Evolutionary conservation across 2,329 filamentous ascomycete genomes (phyloP).

Genomic region (Colletotrichum sp.): DNA sequence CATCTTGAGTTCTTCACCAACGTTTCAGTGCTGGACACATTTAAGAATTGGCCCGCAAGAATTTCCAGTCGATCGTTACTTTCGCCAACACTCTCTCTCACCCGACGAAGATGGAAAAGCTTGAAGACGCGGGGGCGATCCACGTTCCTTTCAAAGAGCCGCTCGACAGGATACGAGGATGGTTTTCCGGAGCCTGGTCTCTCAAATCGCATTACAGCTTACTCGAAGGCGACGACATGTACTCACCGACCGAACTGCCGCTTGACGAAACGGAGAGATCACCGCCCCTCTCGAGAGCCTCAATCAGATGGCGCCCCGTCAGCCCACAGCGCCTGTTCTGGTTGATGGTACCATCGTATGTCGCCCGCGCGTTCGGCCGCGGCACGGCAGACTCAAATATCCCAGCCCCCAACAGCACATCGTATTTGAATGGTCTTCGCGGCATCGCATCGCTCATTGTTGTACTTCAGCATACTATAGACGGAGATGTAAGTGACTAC

Average conservation of each 20-base stretch:
- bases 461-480: constrained; percentile 51
- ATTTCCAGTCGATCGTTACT: neutral
- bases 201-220: neutral
- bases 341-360: neutral
- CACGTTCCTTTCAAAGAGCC: neutral
- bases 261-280: neutral
- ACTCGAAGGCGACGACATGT: neutral
- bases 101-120: neutral
- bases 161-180: neutral
- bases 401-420: constrained; percentile 36
- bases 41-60: neutral
- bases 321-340: neutral
- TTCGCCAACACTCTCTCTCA: neutral
- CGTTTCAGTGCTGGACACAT: neutral
- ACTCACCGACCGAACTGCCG: neutral
- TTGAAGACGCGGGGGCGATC: neutral
- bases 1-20: neutral
- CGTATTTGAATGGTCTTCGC: constrained; percentile 54
- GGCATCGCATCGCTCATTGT: constrained; percentile 54
- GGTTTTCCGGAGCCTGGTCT: neutral
- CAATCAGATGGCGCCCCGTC: neutral
- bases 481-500: constrained; percentile 14
- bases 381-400: neutral
- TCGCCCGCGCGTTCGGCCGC: neutral
- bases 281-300: neutral